Evolutionary conservation across 345 rosid genomes (phyloP).

Genomic region (Lenwebbia sp.): DNA sequence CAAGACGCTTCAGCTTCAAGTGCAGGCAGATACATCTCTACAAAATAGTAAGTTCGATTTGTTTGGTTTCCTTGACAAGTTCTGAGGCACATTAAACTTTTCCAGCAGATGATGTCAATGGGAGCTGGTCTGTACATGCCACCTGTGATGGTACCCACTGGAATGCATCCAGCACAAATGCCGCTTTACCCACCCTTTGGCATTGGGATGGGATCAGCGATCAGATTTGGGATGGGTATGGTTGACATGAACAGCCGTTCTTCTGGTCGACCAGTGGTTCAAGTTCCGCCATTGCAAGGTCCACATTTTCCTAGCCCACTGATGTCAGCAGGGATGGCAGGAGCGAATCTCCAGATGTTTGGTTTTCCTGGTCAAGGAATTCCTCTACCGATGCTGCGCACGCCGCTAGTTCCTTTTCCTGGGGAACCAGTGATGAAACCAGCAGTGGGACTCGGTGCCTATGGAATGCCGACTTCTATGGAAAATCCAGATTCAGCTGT

Average conservation of each 20-base stretch:
- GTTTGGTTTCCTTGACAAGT: constrained; percentile 1
- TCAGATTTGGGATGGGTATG: constrained; percentile 56
- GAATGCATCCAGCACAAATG: constrained; percentile 60
- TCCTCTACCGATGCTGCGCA: constrained; percentile 28
- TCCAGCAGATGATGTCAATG: constrained; percentile 74
- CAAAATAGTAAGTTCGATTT: constrained; percentile 2
- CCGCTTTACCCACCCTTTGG: constrained; percentile 38
- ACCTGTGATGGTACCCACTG: constrained; percentile 59
- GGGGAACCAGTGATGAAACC: constrained; percentile 33
- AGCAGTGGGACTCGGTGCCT: constrained; percentile 8
- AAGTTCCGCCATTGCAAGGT: constrained; percentile 38
- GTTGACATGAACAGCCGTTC: constrained; percentile 32
- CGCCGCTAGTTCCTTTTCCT: constrained; percentile 20
- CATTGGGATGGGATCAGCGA: constrained; percentile 57
- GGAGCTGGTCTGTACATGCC: constrained; percentile 69
- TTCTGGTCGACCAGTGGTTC: constrained; percentile 33
- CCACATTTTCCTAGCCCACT: constrained; percentile 34
- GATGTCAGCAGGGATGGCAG: constrained; percentile 26
- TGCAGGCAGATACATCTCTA: constrained; percentile 36
- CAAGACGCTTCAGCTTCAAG: constrained; percentile 82
- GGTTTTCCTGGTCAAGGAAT: constrained; percentile 36
- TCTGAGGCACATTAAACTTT: background rate
- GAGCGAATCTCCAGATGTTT: constrained; percentile 31
- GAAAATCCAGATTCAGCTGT: constrained; percentile 28
- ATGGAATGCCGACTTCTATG: constrained; percentile 14